These are phyloP conservation scores for Gleditsia sinensis DNA, from an alignment of 306 rosid genomes.

Conservation along the genomic window DNA sequence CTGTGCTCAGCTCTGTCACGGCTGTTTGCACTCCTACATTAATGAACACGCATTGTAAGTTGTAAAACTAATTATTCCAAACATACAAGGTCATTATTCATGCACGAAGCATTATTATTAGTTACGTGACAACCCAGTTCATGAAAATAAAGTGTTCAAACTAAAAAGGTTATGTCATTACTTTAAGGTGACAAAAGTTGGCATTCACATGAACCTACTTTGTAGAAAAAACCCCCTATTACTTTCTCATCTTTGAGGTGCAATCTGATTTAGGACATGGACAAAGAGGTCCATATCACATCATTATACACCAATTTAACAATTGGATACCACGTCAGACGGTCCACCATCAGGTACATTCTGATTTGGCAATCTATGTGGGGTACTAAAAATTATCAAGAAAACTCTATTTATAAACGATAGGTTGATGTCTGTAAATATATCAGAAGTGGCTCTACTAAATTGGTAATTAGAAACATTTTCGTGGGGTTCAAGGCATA, in stretches of 20 bases:
- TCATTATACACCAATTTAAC: constrained; percentile 12
- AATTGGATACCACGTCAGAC: constrained; percentile 31
- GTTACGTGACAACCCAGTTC: constrained; percentile 10
- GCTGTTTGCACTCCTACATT: constrained; percentile 80
- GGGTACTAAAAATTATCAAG: no score
- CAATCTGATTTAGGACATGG: constrained; percentile 33
- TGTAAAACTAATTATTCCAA: no score
- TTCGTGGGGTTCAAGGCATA: constrained; percentile 9
- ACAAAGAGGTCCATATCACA: constrained; percentile 5
- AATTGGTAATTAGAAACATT: no score
- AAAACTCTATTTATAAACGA: no score
- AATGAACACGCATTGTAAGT: neutral
- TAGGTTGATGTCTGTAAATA: no score
- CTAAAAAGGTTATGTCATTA: neutral
- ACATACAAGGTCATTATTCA: constrained; percentile 30
- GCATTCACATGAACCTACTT: constrained; percentile 5
- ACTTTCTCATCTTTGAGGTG: constrained; percentile 20
- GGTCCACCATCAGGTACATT: constrained; percentile 25
- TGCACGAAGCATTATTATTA: constrained; percentile 23
- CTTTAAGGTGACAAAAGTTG: constrained; percentile 18
- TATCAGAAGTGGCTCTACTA: no score
- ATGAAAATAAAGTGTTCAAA: constrained; percentile 8
- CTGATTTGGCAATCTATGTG: constrained; percentile 36
- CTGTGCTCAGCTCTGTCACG: constrained; percentile 66
- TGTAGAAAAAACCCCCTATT: neutral